Percentiles rank a stretch among this genome's conserved stretches.
Evolutionary conservation across 345 rosid genomes (phyloP).

Genomic region (Salix viminalis): DNA sequence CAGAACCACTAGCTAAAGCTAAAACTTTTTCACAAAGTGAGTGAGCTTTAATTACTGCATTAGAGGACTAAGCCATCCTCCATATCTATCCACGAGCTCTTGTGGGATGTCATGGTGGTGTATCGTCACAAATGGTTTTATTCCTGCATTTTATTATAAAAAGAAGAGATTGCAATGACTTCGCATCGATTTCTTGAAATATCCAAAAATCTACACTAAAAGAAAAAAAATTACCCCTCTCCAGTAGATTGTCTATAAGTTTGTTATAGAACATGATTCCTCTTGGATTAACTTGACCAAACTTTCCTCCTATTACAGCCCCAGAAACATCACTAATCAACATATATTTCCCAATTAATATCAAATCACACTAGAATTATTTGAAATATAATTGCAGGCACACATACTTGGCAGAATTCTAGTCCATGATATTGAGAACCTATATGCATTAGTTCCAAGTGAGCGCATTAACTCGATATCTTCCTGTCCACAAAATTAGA

Average conservation of each 20-base stretch:
- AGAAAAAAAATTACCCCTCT: conserved; percentile 22
- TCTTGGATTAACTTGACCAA: conserved; percentile 32
- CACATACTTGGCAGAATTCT: conserved; percentile 39
- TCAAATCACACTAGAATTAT: background rate
- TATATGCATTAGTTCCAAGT: conserved; percentile 38
- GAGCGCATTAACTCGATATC: conserved; percentile 34
- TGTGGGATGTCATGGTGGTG: conserved; percentile 36
- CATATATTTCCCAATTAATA: background rate
- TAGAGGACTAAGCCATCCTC: conserved; percentile 38
- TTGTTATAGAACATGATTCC: conserved; percentile 41
- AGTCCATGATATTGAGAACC: conserved; percentile 44
- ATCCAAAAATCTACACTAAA: background rate
- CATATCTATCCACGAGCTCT: conserved; percentile 38
- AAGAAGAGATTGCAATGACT: background rate
- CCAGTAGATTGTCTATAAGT: conserved; percentile 33
- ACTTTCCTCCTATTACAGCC: conserved; percentile 32
- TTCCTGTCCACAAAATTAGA: conserved; percentile 14
- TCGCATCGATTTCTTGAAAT: background rate
- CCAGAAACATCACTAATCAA: background rate
- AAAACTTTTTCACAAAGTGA: background rate
- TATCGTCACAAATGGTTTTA: conserved; percentile 45
- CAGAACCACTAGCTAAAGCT: too few species aligned
- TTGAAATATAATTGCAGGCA: background rate
- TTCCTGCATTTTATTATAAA: conserved; percentile 26
- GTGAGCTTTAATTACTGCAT: conserved; percentile 30